Evolutionary conservation across 805 yeast species (phyloP).

Genomic region (Candida maesae): DNA sequence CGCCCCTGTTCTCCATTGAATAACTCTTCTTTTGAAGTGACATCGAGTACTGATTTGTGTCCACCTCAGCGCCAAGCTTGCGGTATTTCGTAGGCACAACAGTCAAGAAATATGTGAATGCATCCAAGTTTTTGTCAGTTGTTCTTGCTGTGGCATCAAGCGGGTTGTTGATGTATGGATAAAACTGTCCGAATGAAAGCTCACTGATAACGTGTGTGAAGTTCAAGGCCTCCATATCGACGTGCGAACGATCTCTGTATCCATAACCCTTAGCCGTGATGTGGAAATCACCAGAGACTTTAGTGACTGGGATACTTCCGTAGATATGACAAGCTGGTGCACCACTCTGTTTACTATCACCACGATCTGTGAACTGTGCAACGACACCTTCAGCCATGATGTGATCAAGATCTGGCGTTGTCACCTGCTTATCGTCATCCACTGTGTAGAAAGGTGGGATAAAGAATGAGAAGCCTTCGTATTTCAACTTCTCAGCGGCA

Average conservation of each 20-base stretch:
- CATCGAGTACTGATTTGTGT: conserved; percentile 83
- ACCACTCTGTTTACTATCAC: conserved; percentile 41
- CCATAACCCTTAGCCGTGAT: conserved; percentile 77
- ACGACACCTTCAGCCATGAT: conserved; percentile 61
- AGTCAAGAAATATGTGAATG: conserved; percentile 63
- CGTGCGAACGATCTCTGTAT: conserved; percentile 41
- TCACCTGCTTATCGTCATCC: conserved; percentile 42
- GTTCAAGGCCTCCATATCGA: conserved; percentile 52
- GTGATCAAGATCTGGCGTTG: conserved; percentile 62
- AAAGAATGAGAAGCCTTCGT: conserved; percentile 59
- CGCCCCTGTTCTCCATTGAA: conserved; percentile 22
- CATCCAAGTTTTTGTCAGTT: conserved; percentile 45
- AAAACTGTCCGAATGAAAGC: conserved; percentile 86
- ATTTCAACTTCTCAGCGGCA: conserved; percentile 71
- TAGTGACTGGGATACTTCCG: conserved; percentile 80
- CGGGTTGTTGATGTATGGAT: conserved; percentile 84
- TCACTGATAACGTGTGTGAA: conserved; percentile 84
- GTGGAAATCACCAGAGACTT: conserved; percentile 81
- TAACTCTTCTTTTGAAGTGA: conserved; percentile 43
- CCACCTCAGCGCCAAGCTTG: conserved; percentile 64
- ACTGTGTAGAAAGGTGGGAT: conserved; percentile 48
- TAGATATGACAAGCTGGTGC: conserved; percentile 80
- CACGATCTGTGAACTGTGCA: conserved; percentile 55
- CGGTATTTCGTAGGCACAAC: conserved; percentile 82
- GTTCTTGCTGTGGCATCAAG: conserved; percentile 69